phyloP scores from a whole-genome alignment of 2,329 filamentous ascomycete species.

The Xylaria sp. region DNA sequence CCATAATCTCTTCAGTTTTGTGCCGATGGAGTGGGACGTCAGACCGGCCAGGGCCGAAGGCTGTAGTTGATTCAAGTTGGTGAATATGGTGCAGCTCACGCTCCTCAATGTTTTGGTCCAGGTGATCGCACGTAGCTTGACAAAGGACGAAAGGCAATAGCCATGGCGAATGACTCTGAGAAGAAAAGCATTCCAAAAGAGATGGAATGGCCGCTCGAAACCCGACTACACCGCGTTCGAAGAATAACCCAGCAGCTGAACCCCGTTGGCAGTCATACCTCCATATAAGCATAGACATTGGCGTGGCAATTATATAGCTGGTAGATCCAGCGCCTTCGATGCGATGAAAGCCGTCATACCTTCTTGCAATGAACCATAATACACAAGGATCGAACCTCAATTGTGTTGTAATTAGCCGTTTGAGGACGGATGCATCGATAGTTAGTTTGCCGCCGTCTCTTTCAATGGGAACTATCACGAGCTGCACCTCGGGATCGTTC shows the following conservation, averaged over 20 bases:
- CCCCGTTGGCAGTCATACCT: not conserved
- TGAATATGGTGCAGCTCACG: constrained; percentile 3
- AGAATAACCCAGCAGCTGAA: not conserved
- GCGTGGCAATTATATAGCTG: constrained; percentile 11
- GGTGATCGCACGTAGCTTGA: not conserved
- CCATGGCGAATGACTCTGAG: not conserved
- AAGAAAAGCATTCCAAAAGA: not conserved
- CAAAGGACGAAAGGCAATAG: constrained; percentile 10
- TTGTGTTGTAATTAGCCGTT: not conserved
- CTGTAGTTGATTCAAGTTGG: constrained; percentile 7
- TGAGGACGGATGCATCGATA: not conserved
- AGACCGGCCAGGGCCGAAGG: not conserved
- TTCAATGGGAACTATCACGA: constrained; percentile 2
- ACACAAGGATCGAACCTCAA: constrained; percentile 11
- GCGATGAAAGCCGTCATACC: constrained; percentile 14
- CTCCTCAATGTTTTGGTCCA: not conserved
- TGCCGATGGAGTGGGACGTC: not conserved
- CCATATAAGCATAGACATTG: constrained; percentile 7
- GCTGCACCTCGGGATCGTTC: not conserved
- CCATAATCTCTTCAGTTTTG: constrained; percentile 9
- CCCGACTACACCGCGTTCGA: not conserved
- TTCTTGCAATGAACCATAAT: constrained; percentile 4
- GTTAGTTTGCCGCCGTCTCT: not conserved
- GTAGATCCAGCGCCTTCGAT: constrained; percentile 3
- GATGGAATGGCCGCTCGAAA: not conserved